These are phyloP conservation scores for Alternaria sp. DNA, from an alignment of 2,329 filamentous ascomycete genomes.

Conservation along the genomic window DNA sequence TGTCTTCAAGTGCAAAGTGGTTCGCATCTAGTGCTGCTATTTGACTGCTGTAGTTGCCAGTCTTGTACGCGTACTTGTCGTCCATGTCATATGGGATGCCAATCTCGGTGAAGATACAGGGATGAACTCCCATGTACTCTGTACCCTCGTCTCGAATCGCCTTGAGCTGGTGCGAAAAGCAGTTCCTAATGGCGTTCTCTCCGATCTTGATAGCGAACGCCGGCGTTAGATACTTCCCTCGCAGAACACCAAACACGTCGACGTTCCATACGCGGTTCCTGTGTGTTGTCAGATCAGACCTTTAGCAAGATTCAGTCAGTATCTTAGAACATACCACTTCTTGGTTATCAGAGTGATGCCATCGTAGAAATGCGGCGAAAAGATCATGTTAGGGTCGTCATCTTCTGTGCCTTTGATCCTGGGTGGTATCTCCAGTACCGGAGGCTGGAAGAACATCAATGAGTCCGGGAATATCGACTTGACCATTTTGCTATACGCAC, in stretches of 20 bases:
- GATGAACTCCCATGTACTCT: constrained; percentile 88
- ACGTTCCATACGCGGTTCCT: constrained; percentile 95
- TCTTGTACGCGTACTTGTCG: constrained; percentile 92
- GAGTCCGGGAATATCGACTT: constrained; percentile 78
- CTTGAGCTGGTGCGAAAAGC: constrained; percentile 84
- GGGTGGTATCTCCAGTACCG: constrained; percentile 90
- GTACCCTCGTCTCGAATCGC: constrained; percentile 84
- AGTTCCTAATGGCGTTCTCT: constrained; percentile 93
- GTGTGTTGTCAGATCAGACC: constrained; percentile 22
- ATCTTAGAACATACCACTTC: constrained; percentile 70
- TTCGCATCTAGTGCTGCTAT: constrained; percentile 94
- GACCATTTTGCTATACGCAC: constrained; percentile 77
- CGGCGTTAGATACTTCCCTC: constrained; percentile 86
- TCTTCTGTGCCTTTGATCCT: constrained; percentile 85
- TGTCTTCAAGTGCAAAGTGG: constrained; percentile 88
- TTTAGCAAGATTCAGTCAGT: too few relatives aligned
- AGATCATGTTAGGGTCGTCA: constrained; percentile 89
- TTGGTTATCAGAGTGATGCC: constrained; percentile 97
- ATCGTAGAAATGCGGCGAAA: constrained; percentile 96
- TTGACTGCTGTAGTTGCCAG: constrained; percentile 93
- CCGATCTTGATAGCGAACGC: constrained; percentile 93
- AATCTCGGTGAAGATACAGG: constrained; percentile 91
- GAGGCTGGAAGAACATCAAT: constrained; percentile 90
- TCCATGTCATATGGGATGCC: constrained; percentile 99
- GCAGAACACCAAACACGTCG: constrained; percentile 89